Base-by-base conservation (phyloP, 1,284 basidiomycete genomes). In the Ustilago xerochloae region DNA sequence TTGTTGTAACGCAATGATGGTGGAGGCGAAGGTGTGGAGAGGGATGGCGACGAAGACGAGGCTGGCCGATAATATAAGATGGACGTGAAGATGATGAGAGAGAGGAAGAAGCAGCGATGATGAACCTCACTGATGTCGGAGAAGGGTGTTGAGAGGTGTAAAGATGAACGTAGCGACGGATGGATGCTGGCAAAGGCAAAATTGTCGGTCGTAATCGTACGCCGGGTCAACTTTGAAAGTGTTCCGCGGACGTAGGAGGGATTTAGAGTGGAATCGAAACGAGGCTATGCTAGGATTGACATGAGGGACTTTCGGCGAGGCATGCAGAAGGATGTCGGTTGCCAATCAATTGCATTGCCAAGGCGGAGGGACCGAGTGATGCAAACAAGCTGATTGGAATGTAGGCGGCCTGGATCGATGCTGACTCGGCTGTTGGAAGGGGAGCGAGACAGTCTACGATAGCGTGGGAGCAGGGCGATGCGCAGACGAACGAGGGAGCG, bases 401-500 rank as follows among this genome's bases (percentile, higher is more conserved):
- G 30, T n/a, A 26, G 28, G 28, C n/a, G n/a, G 51, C 3, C 47
- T 6, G 16, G 29, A 36, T 13, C 12, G 20, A 30, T 22, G 45
- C 35, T 57, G 24, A 15, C 43, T 55, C 26, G 22, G 20, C 30
- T 8, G 43, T n/a, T 35, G 28, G 52, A 33, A 33, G 30, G 30
- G 18, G 32, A 46, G 60, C 46, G 51, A 54, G 22, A 30, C 12
- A 36, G 16, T 50, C 60, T 68, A n/a, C n/a, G n/a, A n/a, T n/a
- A 68, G 65, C 46, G 65, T 68, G 65, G 59, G 59, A 68, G 54
- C 36, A 50, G 41, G 60, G 60, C 65, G 39, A 63, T 68, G 65
- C 39, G 47, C 32, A 2, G 56, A 24, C 35, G 54, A 20, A 46
- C 5, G 45, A 28, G 26, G 13, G 26, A n/a, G 45, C 10, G n/a